Conservation (phyloP, 2,329 filamentous ascomycete species). For the Colletotrichum kahawae region DNA sequence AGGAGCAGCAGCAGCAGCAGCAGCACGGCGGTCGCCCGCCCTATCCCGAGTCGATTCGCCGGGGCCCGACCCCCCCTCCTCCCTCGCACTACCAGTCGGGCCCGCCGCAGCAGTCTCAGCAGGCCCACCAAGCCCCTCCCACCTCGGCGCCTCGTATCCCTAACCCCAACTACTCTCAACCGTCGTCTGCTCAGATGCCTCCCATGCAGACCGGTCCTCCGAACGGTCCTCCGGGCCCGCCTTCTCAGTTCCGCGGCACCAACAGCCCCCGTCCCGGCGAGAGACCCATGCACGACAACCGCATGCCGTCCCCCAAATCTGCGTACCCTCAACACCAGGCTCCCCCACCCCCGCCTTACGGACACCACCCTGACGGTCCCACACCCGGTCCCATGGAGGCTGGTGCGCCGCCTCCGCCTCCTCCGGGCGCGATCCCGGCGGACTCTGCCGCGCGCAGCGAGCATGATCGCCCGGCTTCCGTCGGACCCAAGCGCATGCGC, state of each 20-base stretch:
- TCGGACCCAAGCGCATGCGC: slow-evolving; percentile 80
- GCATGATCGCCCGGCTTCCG: slow-evolving; percentile 78
- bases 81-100: slow-evolving; percentile 52
- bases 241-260: slow-evolving; percentile 74
- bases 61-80: slow-evolving; percentile 60
- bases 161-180: slow-evolving; percentile 64
- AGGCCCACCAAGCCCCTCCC: slow-evolving; percentile 43
- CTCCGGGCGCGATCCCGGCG: slow-evolving; percentile 59
- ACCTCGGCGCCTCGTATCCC: slow-evolving; percentile 57
- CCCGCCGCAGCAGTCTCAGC: slow-evolving; percentile 56
- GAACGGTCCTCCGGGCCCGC: slow-evolving; percentile 53
- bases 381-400: slow-evolving; percentile 67
- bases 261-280: slow-evolving; percentile 86
- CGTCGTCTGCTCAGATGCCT: slow-evolving; percentile 43
- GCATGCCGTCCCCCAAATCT: slow-evolving; percentile 89
- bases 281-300: slow-evolving; percentile 80
- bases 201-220: slow-evolving; percentile 37
- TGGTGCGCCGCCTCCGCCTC: slow-evolving; percentile 70
- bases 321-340: slow-evolving; percentile 80
- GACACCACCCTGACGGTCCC: slow-evolving; percentile 70
- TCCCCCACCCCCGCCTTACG: slow-evolving; percentile 55
- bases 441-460: slow-evolving; percentile 67
- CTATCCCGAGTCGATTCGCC: slow-evolving; percentile 42
- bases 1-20: slow-evolving; percentile 64
- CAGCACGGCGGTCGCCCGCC: slow-evolving; percentile 21